A percentile compares a stretch with the other conserved stretches of the same genome.
Evolutionary conservation across 2,329 filamentous ascomycete species (phyloP).

Genomic region (Triangularia setosa): DNA sequence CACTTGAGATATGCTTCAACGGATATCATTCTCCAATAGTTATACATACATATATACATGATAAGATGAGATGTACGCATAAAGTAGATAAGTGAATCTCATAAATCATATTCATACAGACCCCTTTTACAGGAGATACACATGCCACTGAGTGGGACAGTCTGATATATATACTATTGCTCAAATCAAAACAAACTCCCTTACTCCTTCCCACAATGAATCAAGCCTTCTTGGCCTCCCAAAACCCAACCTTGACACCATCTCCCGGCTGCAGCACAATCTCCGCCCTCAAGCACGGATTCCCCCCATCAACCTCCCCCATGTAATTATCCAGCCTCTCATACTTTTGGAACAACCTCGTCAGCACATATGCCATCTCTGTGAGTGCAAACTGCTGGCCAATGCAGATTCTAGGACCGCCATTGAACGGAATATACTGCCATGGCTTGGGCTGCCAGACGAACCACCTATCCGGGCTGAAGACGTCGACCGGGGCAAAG

Average conservation of each 20-base stretch:
- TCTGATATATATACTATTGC: neutral
- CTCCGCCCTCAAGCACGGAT: conserved; percentile 53
- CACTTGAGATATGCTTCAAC: neutral
- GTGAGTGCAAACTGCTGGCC: conserved; percentile 80
- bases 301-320: conserved; percentile 50
- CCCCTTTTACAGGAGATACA: neutral
- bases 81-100: neutral
- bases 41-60: neutral
- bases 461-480: conserved; percentile 65
- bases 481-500: conserved; percentile 47
- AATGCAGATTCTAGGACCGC: conserved; percentile 69
- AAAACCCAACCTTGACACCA: conserved; percentile 56
- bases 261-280: conserved; percentile 58
- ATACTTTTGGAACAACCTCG: conserved; percentile 69
- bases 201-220: neutral
- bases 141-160: neutral
- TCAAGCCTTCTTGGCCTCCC: conserved; percentile 37
- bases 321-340: conserved; percentile 58
- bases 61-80: neutral
- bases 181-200: neutral
- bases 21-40: neutral
- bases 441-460: conserved; percentile 61
- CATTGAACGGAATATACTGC: conserved; percentile 73
- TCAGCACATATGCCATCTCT: conserved; percentile 70
- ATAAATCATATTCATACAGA: neutral